Conservation (phyloP, 2,329 filamentous ascomycete genomes). For the Cordyceps militaris region DNA sequence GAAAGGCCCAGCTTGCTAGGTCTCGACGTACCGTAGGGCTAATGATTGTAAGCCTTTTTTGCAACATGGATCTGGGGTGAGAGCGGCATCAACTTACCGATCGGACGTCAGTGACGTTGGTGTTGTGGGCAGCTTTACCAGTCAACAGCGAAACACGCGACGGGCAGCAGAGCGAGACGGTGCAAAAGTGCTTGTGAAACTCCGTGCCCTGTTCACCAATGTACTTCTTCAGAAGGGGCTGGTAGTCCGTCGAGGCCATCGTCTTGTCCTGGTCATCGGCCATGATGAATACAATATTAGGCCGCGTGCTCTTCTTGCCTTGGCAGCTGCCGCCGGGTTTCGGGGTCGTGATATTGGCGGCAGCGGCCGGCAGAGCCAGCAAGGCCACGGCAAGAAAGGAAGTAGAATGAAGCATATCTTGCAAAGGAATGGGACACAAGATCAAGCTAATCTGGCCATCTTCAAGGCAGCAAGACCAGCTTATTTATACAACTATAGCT, state of each 20-base stretch:
- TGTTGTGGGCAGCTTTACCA: constrained; percentile 61
- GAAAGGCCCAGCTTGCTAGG: neutral
- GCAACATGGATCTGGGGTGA: neutral
- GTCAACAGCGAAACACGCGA: constrained; percentile 60
- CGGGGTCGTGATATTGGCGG: neutral
- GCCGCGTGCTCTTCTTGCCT: constrained; percentile 14
- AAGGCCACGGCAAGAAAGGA: neutral
- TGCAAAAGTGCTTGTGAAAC: constrained; percentile 59
- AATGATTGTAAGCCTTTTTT: neutral
- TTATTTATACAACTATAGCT: neutral
- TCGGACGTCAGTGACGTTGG: constrained; percentile 55
- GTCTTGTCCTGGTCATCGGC: constrained; percentile 62
- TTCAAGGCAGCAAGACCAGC: neutral
- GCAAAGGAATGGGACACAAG: neutral
- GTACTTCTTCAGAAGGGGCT: constrained; percentile 50
- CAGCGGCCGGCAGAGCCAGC: neutral
- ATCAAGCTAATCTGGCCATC: neutral
- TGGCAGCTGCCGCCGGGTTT: neutral
- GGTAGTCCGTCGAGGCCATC: constrained; percentile 54
- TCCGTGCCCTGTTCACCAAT: constrained; percentile 51
- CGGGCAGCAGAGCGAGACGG: constrained; percentile 60
- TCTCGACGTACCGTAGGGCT: constrained; percentile 38
- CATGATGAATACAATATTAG: constrained; percentile 60
- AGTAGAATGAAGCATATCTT: neutral
- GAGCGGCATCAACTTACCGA: constrained; percentile 21